phyloP scores from a whole-genome alignment of 2,329 filamentous ascomycete species.

The Colletotrichum spinosum region DNA sequence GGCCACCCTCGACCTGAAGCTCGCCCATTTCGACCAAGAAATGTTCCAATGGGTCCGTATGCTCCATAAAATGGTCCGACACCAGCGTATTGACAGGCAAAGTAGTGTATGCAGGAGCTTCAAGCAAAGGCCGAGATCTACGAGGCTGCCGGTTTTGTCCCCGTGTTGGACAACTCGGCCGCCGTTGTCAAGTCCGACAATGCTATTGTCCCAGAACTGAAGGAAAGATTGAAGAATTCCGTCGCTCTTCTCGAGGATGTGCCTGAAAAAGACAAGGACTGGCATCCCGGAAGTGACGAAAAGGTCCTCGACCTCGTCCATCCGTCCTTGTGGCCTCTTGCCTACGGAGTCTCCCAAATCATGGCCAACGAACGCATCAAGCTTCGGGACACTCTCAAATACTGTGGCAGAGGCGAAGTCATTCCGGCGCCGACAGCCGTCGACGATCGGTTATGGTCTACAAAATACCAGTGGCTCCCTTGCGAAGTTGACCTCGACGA shows the following conservation, averaged over 20 bases:
- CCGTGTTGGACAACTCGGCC: conserved; percentile 47
- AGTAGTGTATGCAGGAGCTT: conserved; percentile 49
- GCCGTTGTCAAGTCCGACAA: conserved; percentile 51
- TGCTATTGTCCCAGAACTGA: conserved; percentile 41
- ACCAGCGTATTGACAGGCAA: conserved; percentile 7
- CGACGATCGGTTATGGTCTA: conserved; percentile 38
- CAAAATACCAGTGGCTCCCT: conserved; percentile 60
- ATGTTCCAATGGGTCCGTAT: conserved; percentile 47
- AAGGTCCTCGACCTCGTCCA: conserved; percentile 73
- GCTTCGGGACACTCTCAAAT: conserved; percentile 50
- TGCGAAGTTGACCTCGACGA: conserved; percentile 57
- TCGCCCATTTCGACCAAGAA: conserved; percentile 43
- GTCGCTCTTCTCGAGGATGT: conserved; percentile 62
- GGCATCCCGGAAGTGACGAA: conserved; percentile 68
- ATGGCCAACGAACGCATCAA: conserved; percentile 46
- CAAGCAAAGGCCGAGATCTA: conserved; percentile 47
- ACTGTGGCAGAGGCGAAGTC: conserved; percentile 48
- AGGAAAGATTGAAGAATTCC: conserved; percentile 53
- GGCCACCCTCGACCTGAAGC: conserved; percentile 35
- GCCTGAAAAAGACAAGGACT: conserved; percentile 64
- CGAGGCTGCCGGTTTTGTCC: conserved; percentile 47
- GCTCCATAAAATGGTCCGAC: not conserved
- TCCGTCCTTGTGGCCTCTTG: conserved; percentile 71
- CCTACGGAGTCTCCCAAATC: conserved; percentile 60
- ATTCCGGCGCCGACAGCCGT: conserved; percentile 37